A percentile compares a stretch with the other conserved stretches of the same genome.
phyloP scores from a whole-genome alignment of 106 monocot genomes.

The Vanilla planifolia region DNA sequence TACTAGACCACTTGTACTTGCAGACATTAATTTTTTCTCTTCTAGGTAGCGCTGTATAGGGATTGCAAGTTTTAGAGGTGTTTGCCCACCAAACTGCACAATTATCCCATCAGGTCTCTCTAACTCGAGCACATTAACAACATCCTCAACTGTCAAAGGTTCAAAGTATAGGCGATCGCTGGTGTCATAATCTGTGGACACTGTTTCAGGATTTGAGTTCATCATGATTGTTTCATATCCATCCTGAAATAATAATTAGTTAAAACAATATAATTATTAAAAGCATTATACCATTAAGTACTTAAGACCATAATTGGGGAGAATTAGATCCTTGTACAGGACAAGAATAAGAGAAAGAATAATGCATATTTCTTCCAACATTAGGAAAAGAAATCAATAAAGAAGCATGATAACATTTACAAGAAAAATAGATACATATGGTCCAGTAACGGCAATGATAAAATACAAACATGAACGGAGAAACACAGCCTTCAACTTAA shows the following conservation, averaged over 20 bases:
- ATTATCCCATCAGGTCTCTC: constrained; percentile 92
- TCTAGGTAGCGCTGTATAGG: constrained; percentile 75
- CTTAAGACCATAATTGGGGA: too few relatives aligned
- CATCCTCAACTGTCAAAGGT: constrained; percentile 90
- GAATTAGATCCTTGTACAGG: too few relatives aligned
- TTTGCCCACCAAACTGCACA: constrained; percentile 97
- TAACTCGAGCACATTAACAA: constrained; percentile 81
- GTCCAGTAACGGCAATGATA: too few relatives aligned
- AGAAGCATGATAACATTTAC: too few relatives aligned
- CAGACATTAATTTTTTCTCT: constrained; percentile 37
- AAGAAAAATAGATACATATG: too few relatives aligned
- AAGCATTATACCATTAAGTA: too few relatives aligned
- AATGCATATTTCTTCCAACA: too few relatives aligned
- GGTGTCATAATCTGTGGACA: constrained; percentile 97
- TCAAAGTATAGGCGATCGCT: constrained; percentile 96
- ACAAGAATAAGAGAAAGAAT: too few relatives aligned
- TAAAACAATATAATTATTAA: too few relatives aligned
- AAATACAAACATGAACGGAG: too few relatives aligned
- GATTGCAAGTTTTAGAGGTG: constrained; percentile 92
- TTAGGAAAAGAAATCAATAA: too few relatives aligned
- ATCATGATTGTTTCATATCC: constrained; percentile 98
- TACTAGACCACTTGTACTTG: constrained; percentile 51
- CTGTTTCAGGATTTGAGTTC: constrained; percentile 99
- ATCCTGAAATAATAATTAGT: constrained; percentile 33
- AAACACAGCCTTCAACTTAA: too few relatives aligned